A percentile compares a stretch with the other conserved stretches of the same genome.
These are phyloP conservation scores for Beauveria pseudobassiana DNA, from an alignment of 2,329 filamentous ascomycete species.

Conservation along the genomic window DNA sequence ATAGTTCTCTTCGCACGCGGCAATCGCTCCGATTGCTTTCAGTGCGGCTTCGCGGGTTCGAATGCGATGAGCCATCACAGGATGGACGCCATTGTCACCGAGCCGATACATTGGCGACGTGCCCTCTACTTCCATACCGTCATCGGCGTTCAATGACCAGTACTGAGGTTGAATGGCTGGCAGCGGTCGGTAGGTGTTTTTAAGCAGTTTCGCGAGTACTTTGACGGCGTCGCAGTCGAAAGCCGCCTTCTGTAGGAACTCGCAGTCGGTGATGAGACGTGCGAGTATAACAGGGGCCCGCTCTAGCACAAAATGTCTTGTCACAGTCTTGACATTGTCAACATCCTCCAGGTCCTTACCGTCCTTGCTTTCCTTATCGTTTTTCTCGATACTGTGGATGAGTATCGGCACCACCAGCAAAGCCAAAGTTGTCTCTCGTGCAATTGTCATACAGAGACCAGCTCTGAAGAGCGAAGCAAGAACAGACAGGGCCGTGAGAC, in stretches of 20 bases:
- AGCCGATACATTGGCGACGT: constrained; percentile 38
- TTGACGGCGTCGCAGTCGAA: constrained; percentile 54
- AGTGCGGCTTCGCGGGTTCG: constrained; percentile 69
- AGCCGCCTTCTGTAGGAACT: constrained; percentile 72
- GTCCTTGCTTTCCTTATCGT: constrained; percentile 38
- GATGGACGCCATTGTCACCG: constrained; percentile 53
- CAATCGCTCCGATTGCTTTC: constrained; percentile 73
- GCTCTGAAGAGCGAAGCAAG: constrained; percentile 63
- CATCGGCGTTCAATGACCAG: constrained; percentile 33
- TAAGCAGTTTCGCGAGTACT: constrained; percentile 40
- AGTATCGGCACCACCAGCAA: constrained; percentile 64
- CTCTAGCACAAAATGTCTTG: constrained; percentile 47
- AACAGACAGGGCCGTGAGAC: constrained; percentile 62
- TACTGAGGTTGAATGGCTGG: constrained; percentile 24
- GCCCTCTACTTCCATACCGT: constrained; percentile 26
- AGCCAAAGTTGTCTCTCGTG: constrained; percentile 55
- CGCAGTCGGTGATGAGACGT: constrained; percentile 69
- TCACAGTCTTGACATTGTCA: constrained; percentile 29
- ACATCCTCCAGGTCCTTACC: constrained; percentile 38
- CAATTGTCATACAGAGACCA: constrained; percentile 53
- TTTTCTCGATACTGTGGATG: constrained; percentile 49
- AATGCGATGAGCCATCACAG: constrained; percentile 59
- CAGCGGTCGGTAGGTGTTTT: constrained; percentile 42
- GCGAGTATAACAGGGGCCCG: constrained; percentile 70
- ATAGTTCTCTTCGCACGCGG: constrained; percentile 74